phyloP scores from a whole-genome alignment of 768 basidiomycete genomes.

The Pleurotus salmoneostramineus region DNA sequence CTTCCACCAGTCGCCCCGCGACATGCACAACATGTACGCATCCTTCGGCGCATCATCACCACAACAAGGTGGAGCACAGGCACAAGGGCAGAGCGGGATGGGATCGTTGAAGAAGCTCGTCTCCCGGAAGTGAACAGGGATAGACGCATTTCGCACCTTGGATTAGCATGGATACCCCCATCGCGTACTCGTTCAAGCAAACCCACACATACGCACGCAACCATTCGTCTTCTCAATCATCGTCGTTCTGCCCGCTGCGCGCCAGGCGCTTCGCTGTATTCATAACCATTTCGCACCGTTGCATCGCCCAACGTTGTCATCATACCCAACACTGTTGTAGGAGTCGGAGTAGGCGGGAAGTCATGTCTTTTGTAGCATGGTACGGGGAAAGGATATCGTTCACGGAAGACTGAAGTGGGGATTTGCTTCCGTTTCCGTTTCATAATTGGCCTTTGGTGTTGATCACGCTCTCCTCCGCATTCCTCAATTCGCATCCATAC shows the following conservation, averaged over 20 bases:
- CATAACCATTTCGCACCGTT: conserved; percentile 3
- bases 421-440: conserved; percentile 4
- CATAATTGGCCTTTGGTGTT: conserved; percentile 2
- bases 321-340: conserved; percentile 2
- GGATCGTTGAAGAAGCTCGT: conserved; percentile 28
- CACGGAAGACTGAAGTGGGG: not conserved
- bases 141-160: conserved; percentile 13
- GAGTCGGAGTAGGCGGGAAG: conserved; percentile 3
- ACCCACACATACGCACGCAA: not conserved
- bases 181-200: no score
- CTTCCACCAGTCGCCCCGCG: conserved; percentile 60
- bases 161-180: not conserved
- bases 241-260: conserved; percentile 3
- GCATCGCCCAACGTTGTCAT: not conserved
- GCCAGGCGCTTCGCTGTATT: conserved; percentile 8
- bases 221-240: not conserved
- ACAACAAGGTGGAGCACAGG: conserved; percentile 16
- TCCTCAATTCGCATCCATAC: conserved; percentile 6
- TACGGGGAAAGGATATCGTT: not conserved
- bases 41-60: conserved; percentile 31
- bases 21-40: conserved; percentile 56
- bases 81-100: conserved; percentile 16
- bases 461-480: conserved; percentile 6
- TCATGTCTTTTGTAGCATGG: not conserved
- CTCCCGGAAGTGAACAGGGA: conserved; percentile 22